Evolutionary conservation across 1,139 yeast genomes (phyloP), one percentile per base, ranked within the genome.

Genomic region (Scheffersomyces illinoinensis): DNA sequence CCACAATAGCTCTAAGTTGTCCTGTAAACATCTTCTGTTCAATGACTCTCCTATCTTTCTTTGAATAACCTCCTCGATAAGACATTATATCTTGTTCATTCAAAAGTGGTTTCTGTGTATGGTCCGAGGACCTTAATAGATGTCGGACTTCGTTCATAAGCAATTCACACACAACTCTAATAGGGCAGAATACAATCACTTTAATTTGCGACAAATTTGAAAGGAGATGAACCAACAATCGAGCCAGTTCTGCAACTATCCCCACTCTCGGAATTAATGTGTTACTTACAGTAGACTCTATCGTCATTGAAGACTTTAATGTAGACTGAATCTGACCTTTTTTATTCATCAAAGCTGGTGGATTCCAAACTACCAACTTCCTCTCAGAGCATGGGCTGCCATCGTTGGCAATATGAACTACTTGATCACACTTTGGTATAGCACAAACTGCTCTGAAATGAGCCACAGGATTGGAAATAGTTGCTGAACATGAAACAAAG

Each of bases 21-120:
- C 98, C 98, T 59, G 84, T 85, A 71, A 95, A 96, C 97, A 95
- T 92, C 67, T 90, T 92, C 54, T 82, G 82, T 71, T 95, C 99
- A 59, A 95, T 95, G 54, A 86, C 83, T 62, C 99, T 83, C 64
- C 99, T 81, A 69, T 95, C 98, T 2, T 83, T 74, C 4, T 92
- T 88, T 5, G 97, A 87, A 68, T 95, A 95, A 0, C 99, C 99
- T 46, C 99, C 99, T 63, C 99, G 79, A 67, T 95, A 95, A 51
- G 97, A 87, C 96, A 92, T 91, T 1, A 95, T 90, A 59, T 89
- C 90, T 6, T 85, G 79, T n/a, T 73, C 77, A 50, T 66, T 64
- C 8, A 68, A 48, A 12, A 48, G 24, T 24, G 21, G 8, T 19
- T 19, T 48, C 7, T 14, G 54, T 2, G 57, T 46, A n/a, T 48